Evolutionary conservation across 345 rosid species (phyloP), one percentile per base, ranked within the genome.

Genomic region (Salix udensis): DNA sequence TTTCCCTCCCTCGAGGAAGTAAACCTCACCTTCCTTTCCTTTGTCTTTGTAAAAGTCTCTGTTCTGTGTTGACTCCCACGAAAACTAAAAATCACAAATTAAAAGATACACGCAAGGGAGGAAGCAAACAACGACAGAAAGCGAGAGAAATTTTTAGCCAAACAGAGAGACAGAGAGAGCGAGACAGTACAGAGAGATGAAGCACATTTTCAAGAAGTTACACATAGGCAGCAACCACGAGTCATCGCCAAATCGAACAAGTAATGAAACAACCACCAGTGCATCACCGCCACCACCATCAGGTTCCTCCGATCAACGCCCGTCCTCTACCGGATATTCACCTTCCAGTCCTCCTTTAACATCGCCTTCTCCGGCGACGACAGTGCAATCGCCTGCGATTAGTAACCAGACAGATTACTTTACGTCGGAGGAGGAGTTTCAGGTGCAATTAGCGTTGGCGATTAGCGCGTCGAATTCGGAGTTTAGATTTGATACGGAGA

Each of bases 391-490:
- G 65, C 39, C 77, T 23, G 19, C 39, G 21, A 8, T 48, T 16
- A 70, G 52, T 65, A 69, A 42, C 52, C 84, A 80, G 48, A 61
- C 87, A 23, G 97, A 96, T 65, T 96, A 83, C 79, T 92, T 92
- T 39, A 80, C 89, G 1, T 88, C 96, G 8, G 99, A 96, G 90
- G 99, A 96, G 86, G 99, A 96, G 78, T 96, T 89, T 67, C 97
- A 96, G 88, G 84, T 96, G 61, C 98, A 94, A 91, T 74, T 96
- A 71, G 99, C 99, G 71, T 82, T 96, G 77, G 99, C 98, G 72
- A 91, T 95, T 74, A 95, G 98, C 76, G 98, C 90, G 18, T 96
- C 99, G 40, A 92, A 91, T 81, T 88, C 99, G 36, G 96, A 88
- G 40, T 78, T 77, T n/a, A 81, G 83, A 53, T 87, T 86, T 67